phyloP scores from a whole-genome alignment of 2,329 filamentous ascomycete genomes.

The Fonsecaea pedrosoi region DNA sequence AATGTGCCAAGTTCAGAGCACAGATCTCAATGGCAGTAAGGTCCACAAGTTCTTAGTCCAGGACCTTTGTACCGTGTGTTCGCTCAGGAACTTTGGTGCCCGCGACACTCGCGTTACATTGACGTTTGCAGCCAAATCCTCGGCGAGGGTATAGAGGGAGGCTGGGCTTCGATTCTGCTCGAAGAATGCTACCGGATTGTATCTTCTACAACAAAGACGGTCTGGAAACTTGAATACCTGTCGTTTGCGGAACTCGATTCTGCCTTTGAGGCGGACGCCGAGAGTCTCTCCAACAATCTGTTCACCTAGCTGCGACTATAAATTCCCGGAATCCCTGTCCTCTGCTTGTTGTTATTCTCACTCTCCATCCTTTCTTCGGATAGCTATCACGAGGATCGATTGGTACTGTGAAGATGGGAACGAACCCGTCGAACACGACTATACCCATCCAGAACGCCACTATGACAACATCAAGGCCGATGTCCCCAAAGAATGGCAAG shows the following conservation, averaged over 20 bases:
- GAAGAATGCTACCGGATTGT: not conserved
- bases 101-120: not conserved
- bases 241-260: not conserved
- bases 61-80: not conserved
- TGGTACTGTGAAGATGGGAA: not conserved
- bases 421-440: constrained; percentile 1
- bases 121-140: not conserved
- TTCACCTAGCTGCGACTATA: not conserved
- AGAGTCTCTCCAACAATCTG: not conserved
- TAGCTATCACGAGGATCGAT: not conserved
- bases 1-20: not conserved
- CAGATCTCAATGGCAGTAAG: not conserved
- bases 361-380: not conserved
- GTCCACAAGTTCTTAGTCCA: not conserved
- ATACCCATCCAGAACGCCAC: not conserved
- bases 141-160: not conserved
- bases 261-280: not conserved
- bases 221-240: not conserved
- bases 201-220: not conserved
- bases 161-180: not conserved
- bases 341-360: not conserved
- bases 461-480: not conserved
- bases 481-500: not conserved
- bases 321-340: not conserved
- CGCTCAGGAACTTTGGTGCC: not conserved